These are phyloP conservation scores for Fusarium sp. DNA, from an alignment of 2,329 filamentous ascomycete species.

Conservation along the genomic window DNA sequence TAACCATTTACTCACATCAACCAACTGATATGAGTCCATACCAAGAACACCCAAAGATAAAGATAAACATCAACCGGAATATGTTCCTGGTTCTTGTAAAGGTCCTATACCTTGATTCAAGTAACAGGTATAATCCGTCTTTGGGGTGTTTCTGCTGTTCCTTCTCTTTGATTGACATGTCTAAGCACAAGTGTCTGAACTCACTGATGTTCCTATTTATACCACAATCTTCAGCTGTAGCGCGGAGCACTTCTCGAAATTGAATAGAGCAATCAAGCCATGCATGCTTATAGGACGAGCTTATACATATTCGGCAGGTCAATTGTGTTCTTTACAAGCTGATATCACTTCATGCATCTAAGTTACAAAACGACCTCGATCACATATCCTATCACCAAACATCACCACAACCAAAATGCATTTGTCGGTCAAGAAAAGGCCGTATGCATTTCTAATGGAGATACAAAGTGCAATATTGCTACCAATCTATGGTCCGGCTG, in stretches of 20 bases:
- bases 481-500: neutral
- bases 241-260: neutral
- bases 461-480: neutral
- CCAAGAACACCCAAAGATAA: neutral
- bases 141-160: neutral
- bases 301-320: neutral
- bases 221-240: neutral
- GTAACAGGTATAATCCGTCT: neutral
- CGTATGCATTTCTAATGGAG: neutral
- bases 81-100: rapidly evolving
- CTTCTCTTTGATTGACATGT: no score
- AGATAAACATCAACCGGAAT: neutral
- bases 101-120: no score
- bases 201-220: neutral
- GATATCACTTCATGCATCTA: neutral
- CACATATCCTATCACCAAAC: neutral
- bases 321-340: neutral
- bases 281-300: neutral
- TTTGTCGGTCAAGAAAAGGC: neutral
- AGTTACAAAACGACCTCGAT: neutral
- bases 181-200: neutral
- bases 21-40: neutral
- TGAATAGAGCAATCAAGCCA: neutral
- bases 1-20: neutral
- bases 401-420: neutral